These are phyloP conservation scores for Talaromyces albobiverticillius DNA, from an alignment of 2,329 filamentous ascomycete species.

Conservation along the genomic window DNA sequence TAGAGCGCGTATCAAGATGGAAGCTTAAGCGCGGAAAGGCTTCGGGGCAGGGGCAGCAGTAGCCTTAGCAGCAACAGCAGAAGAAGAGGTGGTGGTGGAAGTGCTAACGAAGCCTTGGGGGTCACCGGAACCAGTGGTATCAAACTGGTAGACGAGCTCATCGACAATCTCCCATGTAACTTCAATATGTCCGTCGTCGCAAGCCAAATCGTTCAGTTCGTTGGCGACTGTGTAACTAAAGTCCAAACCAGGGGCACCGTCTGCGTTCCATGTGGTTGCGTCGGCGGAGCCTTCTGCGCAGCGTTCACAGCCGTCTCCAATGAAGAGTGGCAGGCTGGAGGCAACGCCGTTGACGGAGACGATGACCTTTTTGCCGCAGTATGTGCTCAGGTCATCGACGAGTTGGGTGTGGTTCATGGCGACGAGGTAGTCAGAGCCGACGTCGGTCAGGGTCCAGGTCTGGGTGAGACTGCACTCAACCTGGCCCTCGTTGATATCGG, in stretches of 20 bases:
- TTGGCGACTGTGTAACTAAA: slow-evolving; percentile 9
- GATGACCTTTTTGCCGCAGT: slow-evolving; percentile 12
- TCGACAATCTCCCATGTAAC: slow-evolving; percentile 15
- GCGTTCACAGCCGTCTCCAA: slow-evolving; percentile 13
- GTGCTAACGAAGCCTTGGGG: slow-evolving; percentile 9
- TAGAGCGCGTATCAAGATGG: too few species aligned
- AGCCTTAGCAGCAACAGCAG: neutral
- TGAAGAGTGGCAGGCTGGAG: slow-evolving; percentile 11
- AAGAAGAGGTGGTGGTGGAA: neutral
- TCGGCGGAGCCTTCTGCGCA: slow-evolving; percentile 3
- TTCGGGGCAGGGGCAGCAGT: neutral
- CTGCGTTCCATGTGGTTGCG: neutral
- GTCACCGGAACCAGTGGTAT: slow-evolving; percentile 4
- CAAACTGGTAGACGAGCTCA: slow-evolving; percentile 12
- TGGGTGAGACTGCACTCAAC: slow-evolving; percentile 15
- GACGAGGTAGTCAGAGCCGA: slow-evolving; percentile 13
- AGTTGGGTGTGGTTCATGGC: slow-evolving; percentile 14
- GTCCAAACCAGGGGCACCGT: slow-evolving; percentile 10
- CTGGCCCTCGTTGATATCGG: slow-evolving; percentile 3
- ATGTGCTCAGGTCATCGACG: slow-evolving; percentile 7
- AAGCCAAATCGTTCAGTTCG: slow-evolving; percentile 2
- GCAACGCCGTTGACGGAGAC: slow-evolving; percentile 13
- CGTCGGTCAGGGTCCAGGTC: slow-evolving; percentile 11
- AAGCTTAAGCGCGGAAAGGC: neutral
- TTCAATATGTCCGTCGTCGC: slow-evolving; percentile 11